Conservation (phyloP, 2,329 filamentous ascomycete species). For the Fusarium cyanostomum region DNA sequence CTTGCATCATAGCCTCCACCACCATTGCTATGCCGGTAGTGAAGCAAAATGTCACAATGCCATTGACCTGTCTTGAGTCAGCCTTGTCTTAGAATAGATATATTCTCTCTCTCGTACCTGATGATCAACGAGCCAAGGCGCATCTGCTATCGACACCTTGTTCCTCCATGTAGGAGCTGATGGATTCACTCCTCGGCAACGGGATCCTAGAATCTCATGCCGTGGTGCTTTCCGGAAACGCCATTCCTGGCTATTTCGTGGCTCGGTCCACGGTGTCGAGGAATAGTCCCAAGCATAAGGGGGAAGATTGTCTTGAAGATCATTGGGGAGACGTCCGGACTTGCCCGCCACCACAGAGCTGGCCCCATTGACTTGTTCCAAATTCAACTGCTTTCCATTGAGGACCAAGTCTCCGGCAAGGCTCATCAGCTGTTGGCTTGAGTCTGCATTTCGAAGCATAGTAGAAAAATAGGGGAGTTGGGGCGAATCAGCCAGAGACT, state of each 20-base stretch:
- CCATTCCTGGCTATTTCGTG: slow-evolving; percentile 37
- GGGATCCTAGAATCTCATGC: slow-evolving; percentile 38
- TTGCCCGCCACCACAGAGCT: slow-evolving; percentile 14
- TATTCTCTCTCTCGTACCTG: slow-evolving; percentile 18
- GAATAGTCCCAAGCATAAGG: slow-evolving; percentile 40
- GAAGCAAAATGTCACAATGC: slow-evolving; percentile 37
- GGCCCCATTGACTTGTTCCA: slow-evolving; percentile 30
- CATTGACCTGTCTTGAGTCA: slow-evolving; percentile 32
- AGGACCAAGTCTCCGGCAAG: slow-evolving; percentile 36
- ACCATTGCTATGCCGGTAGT: slow-evolving; percentile 40
- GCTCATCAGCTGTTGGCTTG: slow-evolving; percentile 32
- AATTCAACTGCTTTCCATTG: slow-evolving; percentile 29
- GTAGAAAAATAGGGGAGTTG: slow-evolving; percentile 34
- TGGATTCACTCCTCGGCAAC: slow-evolving; percentile 38
- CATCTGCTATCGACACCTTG: slow-evolving; percentile 39
- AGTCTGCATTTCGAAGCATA: slow-evolving; percentile 36
- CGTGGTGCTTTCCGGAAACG: slow-evolving; percentile 35
- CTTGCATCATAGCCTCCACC: slow-evolving; percentile 38
- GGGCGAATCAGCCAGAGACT: slow-evolving; percentile 17
- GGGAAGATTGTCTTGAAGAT: slow-evolving; percentile 35
- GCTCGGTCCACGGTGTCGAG: slow-evolving; percentile 36
- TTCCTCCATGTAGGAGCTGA: slow-evolving; percentile 41
- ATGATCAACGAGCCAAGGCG: slow-evolving; percentile 39
- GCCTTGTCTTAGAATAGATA: background rate
- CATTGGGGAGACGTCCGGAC: slow-evolving; percentile 28